Percentiles rank a stretch among this genome's conserved stretches.
Conservation (phyloP, 345 rosid species). For the Citrus hindsii region DNA sequence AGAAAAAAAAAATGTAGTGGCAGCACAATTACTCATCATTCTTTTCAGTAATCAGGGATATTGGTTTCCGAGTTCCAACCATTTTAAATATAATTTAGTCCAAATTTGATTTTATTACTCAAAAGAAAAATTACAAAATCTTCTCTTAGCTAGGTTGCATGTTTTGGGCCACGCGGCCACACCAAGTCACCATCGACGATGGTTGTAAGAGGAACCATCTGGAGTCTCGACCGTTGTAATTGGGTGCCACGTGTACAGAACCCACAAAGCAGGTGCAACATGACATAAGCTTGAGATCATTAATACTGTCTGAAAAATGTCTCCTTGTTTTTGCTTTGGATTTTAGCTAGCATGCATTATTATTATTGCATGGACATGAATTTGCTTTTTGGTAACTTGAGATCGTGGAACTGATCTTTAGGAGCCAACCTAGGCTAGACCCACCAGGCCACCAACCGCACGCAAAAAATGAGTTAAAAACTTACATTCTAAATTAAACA, state of each 20-base stretch:
- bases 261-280: not conserved
- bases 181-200: not conserved
- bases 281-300: not conserved
- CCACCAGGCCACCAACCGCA: slow-evolving; percentile 10
- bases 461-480: not conserved
- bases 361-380: not conserved
- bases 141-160: not conserved
- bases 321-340: not conserved
- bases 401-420: not conserved
- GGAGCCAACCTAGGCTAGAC: not conserved
- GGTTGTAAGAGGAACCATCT: not conserved
- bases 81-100: no score
- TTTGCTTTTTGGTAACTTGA: not conserved
- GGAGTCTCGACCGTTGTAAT: not conserved
- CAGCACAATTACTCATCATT: no score
- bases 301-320: not conserved
- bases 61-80: no score
- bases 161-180: not conserved
- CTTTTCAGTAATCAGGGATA: no score
- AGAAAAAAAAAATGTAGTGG: no score
- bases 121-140: not conserved
- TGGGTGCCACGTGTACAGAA: slow-evolving; percentile 7
- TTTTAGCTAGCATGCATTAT: not conserved
- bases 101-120: no score
- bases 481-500: not conserved